Percentiles rank a stretch among this genome's conserved stretches.
phyloP scores from a whole-genome alignment of 2,329 filamentous ascomycete species.

The Talaromyces funiculosus region DNA sequence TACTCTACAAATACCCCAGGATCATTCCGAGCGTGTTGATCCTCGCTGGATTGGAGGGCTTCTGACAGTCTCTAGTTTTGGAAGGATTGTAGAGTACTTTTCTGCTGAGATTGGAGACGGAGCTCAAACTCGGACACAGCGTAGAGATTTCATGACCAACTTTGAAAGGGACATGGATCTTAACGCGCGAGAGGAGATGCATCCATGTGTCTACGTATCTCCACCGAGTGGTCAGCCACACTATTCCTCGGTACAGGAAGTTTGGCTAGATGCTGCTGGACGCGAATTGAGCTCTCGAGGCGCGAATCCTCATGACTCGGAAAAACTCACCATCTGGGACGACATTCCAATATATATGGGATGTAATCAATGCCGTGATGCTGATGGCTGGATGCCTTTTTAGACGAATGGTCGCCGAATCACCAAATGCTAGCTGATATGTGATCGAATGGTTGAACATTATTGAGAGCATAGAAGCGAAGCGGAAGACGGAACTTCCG shows the following conservation, averaged over 20 bases:
- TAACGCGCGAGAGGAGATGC: slow-evolving; percentile 35
- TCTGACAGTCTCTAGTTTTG: slow-evolving; percentile 35
- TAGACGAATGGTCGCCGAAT: not conserved
- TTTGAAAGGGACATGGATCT: slow-evolving; percentile 36
- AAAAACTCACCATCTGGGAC: slow-evolving; percentile 30
- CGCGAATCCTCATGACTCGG: slow-evolving; percentile 29
- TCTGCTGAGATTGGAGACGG: slow-evolving; percentile 41
- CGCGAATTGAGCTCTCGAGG: slow-evolving; percentile 26
- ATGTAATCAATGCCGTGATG: slow-evolving; percentile 29
- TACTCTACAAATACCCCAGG: slow-evolving; percentile 28
- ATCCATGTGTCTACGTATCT: slow-evolving; percentile 32
- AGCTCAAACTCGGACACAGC: slow-evolving; percentile 34
- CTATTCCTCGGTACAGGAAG: slow-evolving; percentile 28
- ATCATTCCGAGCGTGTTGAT: slow-evolving; percentile 26
- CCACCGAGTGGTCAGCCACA: slow-evolving; percentile 26
- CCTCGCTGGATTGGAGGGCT: slow-evolving; percentile 39
- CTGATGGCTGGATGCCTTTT: slow-evolving; percentile 27
- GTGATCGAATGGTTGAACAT: not conserved
- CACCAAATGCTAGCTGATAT: too few relatives aligned
- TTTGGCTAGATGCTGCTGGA: slow-evolving; percentile 36
- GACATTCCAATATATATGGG: slow-evolving; percentile 32
- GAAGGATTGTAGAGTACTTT: slow-evolving; percentile 38
- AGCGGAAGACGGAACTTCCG: not conserved
- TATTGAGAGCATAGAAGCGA: not conserved
- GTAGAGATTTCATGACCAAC: slow-evolving; percentile 41